Percentiles rank a stretch among this genome's conserved stretches.
Evolutionary conservation across 2,329 filamentous ascomycete species (phyloP).

Genomic region (Blastomyces gilchristii): DNA sequence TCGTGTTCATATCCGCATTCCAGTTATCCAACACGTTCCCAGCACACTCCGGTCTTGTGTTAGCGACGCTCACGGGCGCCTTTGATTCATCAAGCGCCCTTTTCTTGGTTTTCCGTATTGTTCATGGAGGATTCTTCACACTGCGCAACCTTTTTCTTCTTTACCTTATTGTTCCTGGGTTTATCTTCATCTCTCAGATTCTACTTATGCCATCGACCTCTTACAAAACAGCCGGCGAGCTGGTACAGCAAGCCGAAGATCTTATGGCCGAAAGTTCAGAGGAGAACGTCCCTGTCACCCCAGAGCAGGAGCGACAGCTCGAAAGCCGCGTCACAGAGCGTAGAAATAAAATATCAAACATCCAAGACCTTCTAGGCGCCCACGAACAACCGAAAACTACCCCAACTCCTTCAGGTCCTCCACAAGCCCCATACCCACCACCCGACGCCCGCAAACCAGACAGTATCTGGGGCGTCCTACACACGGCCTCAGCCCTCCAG

Average conservation of each 20-base stretch:
- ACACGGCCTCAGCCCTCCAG: conserved; percentile 56
- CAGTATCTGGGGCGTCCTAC: conserved; percentile 80
- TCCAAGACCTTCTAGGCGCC: conserved; percentile 43
- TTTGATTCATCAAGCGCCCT: conserved; percentile 70
- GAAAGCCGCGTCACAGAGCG: conserved; percentile 50
- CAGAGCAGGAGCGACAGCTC: conserved; percentile 37
- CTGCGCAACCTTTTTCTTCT: conserved; percentile 59
- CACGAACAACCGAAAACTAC: neutral
- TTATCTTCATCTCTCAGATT: conserved; percentile 58
- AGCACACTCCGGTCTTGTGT: conserved; percentile 62
- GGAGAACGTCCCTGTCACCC: conserved; percentile 17
- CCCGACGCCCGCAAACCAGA: conserved; percentile 44
- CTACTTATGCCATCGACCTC: conserved; percentile 63
- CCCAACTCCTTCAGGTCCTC: conserved; percentile 28
- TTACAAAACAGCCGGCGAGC: conserved; percentile 77
- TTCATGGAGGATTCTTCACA: conserved; percentile 34
- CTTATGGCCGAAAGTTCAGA: conserved; percentile 42
- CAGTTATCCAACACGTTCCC: conserved; percentile 80
- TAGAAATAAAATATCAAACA: conserved; percentile 56
- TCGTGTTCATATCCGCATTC: conserved; percentile 73
- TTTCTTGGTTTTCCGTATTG: conserved; percentile 13
- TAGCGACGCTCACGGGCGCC: conserved; percentile 68
- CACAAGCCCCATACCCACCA: conserved; percentile 45
- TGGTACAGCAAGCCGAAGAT: conserved; percentile 60
- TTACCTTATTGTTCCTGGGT: conserved; percentile 60